Percentiles rank a stretch among this genome's conserved stretches.
Conservation (phyloP, 1,284 basidiomycete genomes). For the Cutaneotrichosporon sp. region DNA sequence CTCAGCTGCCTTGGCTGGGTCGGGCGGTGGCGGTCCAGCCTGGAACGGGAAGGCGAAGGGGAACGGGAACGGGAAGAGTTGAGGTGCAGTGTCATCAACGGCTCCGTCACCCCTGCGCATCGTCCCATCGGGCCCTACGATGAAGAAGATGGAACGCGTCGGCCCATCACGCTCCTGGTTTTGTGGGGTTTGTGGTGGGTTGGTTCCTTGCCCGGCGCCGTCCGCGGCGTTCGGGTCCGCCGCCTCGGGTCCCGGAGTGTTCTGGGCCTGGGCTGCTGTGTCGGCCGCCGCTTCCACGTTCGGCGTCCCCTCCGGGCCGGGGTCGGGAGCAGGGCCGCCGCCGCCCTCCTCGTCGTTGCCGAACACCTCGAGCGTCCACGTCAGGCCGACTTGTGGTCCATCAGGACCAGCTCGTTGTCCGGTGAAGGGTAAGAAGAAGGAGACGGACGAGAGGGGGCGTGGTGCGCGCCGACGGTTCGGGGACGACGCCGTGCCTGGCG, state of each 20-base stretch:
- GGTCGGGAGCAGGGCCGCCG: background rate
- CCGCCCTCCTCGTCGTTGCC: slow-evolving; percentile 17
- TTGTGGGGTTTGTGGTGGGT: background rate
- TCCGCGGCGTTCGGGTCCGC: background rate
- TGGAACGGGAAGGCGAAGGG: slow-evolving; percentile 17
- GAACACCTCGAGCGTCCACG: slow-evolving; percentile 26
- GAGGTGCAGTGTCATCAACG: slow-evolving; percentile 3
- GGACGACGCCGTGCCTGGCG: background rate
- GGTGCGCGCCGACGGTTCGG: slow-evolving; percentile 8
- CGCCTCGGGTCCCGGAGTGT: background rate
- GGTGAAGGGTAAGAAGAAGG: slow-evolving; percentile 15
- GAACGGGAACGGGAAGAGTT: slow-evolving; percentile 16
- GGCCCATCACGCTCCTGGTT: background rate
- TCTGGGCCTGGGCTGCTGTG: background rate
- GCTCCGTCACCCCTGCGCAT: background rate
- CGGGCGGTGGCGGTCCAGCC: slow-evolving; percentile 18
- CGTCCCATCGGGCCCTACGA: slow-evolving; percentile 21
- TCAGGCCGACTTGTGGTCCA: slow-evolving; percentile 15
- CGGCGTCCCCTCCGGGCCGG: background rate
- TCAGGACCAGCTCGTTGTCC: slow-evolving; percentile 1
- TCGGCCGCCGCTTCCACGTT: background rate
- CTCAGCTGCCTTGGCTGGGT: slow-evolving; percentile 46
- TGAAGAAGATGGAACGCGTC: slow-evolving; percentile 14
- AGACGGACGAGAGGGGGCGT: slow-evolving; percentile 9
- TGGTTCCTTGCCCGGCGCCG: background rate